phyloP scores from a whole-genome alignment of 805 yeast species.

The Myxozyma neglecta region DNA sequence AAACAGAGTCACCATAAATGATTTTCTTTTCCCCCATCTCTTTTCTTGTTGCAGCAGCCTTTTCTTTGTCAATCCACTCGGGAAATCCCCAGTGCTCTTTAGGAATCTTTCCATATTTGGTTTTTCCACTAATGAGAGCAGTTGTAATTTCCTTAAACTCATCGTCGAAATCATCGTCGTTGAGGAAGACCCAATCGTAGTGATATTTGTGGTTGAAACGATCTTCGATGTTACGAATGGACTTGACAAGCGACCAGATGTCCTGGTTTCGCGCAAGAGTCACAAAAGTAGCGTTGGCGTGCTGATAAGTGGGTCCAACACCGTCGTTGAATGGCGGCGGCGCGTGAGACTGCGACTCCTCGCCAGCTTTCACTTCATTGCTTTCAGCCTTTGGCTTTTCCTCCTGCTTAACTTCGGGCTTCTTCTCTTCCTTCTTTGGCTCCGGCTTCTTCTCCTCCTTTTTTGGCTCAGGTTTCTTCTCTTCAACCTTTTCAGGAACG shows the following conservation, averaged over 20 bases:
- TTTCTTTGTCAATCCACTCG: slow-evolving; percentile 68
- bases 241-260: slow-evolving; percentile 53
- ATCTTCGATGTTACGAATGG: slow-evolving; percentile 73
- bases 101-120: slow-evolving; percentile 72
- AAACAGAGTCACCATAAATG: slow-evolving; percentile 71
- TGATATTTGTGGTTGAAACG: slow-evolving; percentile 72
- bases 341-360: slow-evolving; percentile 1
- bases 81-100: slow-evolving; percentile 87
- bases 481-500: slow-evolving; percentile 1
- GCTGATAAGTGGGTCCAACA: slow-evolving; percentile 18
- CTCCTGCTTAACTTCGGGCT: background rate
- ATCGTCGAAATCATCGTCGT: slow-evolving; percentile 72
- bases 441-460: background rate
- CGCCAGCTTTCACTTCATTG: background rate
- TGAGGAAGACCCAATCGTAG: slow-evolving; percentile 91
- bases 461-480: background rate
- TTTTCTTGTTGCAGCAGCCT: slow-evolving; percentile 64
- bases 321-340: slow-evolving; percentile 11
- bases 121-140: slow-evolving; percentile 61
- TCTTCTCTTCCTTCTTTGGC: background rate
- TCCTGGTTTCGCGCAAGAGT: slow-evolving; percentile 72
- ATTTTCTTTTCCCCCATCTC: slow-evolving; percentile 55
- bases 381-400: background rate
- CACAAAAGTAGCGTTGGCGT: slow-evolving; percentile 61
- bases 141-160: slow-evolving; percentile 62